Evolutionary conservation across 106 monocot species (phyloP).

Genomic region (Allium sativum): DNA sequence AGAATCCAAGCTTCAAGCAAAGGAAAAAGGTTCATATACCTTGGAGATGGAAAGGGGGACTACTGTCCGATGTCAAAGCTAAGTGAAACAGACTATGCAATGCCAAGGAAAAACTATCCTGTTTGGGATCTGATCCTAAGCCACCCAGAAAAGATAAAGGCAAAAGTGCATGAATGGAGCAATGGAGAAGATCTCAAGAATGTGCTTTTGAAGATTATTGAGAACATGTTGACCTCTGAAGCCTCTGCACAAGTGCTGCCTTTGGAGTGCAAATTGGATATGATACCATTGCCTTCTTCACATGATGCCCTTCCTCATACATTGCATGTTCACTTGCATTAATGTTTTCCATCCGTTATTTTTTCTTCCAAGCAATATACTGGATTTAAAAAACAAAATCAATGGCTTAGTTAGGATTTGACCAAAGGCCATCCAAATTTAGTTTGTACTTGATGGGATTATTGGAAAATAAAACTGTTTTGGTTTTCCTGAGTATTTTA

Average conservation of each 20-base stretch:
- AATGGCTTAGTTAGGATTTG: too few species aligned
- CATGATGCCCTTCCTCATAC: slow-evolving; percentile 1
- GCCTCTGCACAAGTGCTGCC: slow-evolving; percentile 1
- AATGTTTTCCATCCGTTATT: too few species aligned
- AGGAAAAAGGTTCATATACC: slow-evolving; percentile 32
- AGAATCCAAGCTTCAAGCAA: neutral
- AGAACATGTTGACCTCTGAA: neutral
- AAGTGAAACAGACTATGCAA: slow-evolving; percentile 33
- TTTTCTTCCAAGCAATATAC: too few species aligned
- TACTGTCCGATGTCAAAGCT: slow-evolving; percentile 45
- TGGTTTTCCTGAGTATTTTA: too few species aligned
- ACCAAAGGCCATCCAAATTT: too few species aligned
- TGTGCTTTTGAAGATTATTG: slow-evolving; percentile 28
- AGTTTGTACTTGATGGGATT: too few species aligned
- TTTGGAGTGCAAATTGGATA: slow-evolving; percentile 27
- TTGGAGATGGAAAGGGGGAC: slow-evolving; percentile 66
- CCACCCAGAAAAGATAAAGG: slow-evolving; percentile 21
- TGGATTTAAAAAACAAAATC: too few species aligned
- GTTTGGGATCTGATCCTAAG: slow-evolving; percentile 43
- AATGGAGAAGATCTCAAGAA: slow-evolving; percentile 29
- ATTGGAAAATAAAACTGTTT: too few species aligned
- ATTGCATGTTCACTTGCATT: slow-evolving; percentile 10
- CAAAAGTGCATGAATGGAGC: slow-evolving; percentile 47
- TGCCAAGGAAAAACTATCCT: slow-evolving; percentile 57
- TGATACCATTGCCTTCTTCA: slow-evolving; percentile 10